Evolutionary conservation across 2,329 filamentous ascomycete genomes (phyloP).

Genomic region (Penicillium sp.): DNA sequence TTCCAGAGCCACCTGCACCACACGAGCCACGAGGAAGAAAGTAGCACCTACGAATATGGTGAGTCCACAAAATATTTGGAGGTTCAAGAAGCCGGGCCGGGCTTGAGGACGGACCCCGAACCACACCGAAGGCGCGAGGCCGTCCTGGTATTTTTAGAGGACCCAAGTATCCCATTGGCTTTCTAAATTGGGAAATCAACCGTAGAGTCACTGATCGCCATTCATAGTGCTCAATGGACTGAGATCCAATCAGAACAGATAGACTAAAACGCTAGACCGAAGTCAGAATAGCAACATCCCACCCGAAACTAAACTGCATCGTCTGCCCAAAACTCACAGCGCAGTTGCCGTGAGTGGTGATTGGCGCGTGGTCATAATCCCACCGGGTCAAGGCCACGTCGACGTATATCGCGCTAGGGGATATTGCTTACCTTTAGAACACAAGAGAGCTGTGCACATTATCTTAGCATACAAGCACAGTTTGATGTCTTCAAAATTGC

Average conservation of each 20-base stretch:
- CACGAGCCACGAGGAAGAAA: too few relatives aligned
- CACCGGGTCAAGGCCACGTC: neutral
- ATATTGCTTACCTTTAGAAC: neutral
- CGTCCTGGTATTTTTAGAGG: too few relatives aligned
- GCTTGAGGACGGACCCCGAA: too few relatives aligned
- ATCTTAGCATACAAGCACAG: neutral
- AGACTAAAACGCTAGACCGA: neutral
- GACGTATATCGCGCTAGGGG: neutral
- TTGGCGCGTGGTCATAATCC: neutral
- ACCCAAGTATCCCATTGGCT: too few relatives aligned
- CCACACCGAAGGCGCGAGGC: too few relatives aligned
- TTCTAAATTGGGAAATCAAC: too few relatives aligned
- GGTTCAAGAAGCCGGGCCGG: too few relatives aligned
- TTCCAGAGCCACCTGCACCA: too few relatives aligned
- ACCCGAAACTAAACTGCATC: neutral
- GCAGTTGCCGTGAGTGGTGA: neutral
- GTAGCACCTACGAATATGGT: too few relatives aligned
- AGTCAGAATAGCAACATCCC: neutral
- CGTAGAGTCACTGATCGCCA: too few relatives aligned
- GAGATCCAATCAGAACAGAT: neutral
- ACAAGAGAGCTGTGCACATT: neutral
- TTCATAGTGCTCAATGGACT: too few relatives aligned
- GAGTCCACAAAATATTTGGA: too few relatives aligned
- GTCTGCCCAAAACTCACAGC: fast-evolving
- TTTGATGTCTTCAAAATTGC: neutral